Evolutionary conservation across 495 filamentous ascomycete species (phyloP), one percentile per base, ranked within the genome.

Genomic region (Penicillium tannophilum): DNA sequence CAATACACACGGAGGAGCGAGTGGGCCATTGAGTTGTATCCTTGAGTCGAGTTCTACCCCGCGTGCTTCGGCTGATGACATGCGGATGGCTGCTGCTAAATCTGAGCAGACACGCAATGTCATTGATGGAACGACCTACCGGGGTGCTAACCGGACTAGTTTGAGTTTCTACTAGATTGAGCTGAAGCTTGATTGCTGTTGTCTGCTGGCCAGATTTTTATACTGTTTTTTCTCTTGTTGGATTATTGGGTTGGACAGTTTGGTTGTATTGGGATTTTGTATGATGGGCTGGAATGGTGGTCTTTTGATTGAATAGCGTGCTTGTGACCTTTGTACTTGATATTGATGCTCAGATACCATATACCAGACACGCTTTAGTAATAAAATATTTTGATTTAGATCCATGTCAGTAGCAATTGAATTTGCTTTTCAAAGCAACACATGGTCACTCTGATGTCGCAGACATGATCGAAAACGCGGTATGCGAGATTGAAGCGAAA

Each of bases 81-180:
- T 9, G 1, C 54, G 52, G 1, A 20, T 55, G 30, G 30, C 24
- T 16, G 47, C 35, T 33, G 51, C 14, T 7, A 30, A 41, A 4
- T 50, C 51, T 1, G 59, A 61, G 24, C 28, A 63, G 17, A 58
- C 51, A 19, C 58, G 57, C 3, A 63, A 64, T 54, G 51, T 65
- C 12, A 52, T 70, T n/a, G 66, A 72, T 39, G 59, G 55, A 39
- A 67, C 63, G 51, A 75, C 69, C 1, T 77, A 78, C 31, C 63
- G 74, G 0, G 76, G 72, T 10, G 62, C 69, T 4, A 71, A 72
- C 53, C 66, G 76, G 17, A 77, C 74, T 7, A 72, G 72, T 51
- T 45, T 72, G 45, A 50, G 55, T 55, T 70, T 65, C 30, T 60
- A 66, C 43, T 75, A 55, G 57, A 30, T 35, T 4, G 45, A 28